Evolutionary conservation across 305 asterid genomes (phyloP), one percentile per base, ranked within the genome.

Genomic region (Solanum hybrid): DNA sequence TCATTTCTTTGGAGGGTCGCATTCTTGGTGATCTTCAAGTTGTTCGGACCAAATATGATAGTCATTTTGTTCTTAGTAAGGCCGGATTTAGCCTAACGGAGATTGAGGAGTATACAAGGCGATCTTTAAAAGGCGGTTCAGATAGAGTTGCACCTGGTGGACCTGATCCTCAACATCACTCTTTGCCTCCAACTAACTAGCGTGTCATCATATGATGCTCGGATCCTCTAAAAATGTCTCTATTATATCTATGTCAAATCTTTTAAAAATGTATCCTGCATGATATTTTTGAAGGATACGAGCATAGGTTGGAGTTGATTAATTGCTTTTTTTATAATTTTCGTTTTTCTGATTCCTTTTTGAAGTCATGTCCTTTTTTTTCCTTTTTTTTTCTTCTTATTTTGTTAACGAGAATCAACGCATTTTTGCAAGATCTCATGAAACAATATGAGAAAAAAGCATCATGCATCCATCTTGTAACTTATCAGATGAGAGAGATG

Each of bases 161-260:
- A 4, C 96, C 96, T 6, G 95, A 94, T 31, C 90, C 93, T 73
- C 92, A 93, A 10, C 96, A 94, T 78, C 95, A 94, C 83, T 86
- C 89, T 46, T 74, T 34, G 35, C 74, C 93, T 37, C 76, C 20
- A 18, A 5, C 29, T 83, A 83, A 26, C 36, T 82, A 82, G 18
- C 0, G 12, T 13, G 34, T 0, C 35, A 39, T 4, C 8, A 12
- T 14, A 26, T 14, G 67, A 6, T 82, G 37, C 10, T 42, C 11
- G 6, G 3, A 42, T 82, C 14, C 9, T 42, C 16, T 28, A 42
- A 42, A 82, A 40, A 14, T 9, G 1, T 28, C 4, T 37, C 0
- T 82, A 14, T 8, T 4, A 28, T 20, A 5, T 3, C 0, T 31
- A 2, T 82, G 2, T 81, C 3, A 1, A 82, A 28, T 42, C 28